phyloP scores from a whole-genome alignment of 176 grass and related monocot genomes.

The Aegilops umbellulata region DNA sequence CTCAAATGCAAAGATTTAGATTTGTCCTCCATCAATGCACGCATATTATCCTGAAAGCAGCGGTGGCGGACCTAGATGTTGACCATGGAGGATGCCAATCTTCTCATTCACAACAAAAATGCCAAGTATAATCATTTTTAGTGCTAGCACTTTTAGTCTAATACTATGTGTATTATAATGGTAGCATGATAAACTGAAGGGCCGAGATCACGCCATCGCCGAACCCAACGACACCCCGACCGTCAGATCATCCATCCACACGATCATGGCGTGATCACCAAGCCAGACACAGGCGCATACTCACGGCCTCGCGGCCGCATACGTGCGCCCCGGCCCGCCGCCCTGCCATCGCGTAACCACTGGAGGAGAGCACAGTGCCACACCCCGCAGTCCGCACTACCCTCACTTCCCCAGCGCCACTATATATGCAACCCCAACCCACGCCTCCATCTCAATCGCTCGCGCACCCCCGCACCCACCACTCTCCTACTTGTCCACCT shows the following conservation, averaged over 20 bases:
- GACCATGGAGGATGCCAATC: too few relatives aligned
- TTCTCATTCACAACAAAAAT: too few relatives aligned
- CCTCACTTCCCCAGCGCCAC: not conserved
- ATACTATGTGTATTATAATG: too few relatives aligned
- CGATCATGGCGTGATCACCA: slow-evolving; percentile 24
- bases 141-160: too few relatives aligned
- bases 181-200: not conserved
- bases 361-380: slow-evolving; percentile 4
- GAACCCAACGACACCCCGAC: not conserved
- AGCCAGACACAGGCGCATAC: not conserved
- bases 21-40: not conserved
- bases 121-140: too few relatives aligned
- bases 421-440: slow-evolving; percentile 37
- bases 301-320: not conserved
- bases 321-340: not conserved
- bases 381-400: not conserved
- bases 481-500: slow-evolving; percentile 44
- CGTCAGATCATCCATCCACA: slow-evolving; percentile 15
- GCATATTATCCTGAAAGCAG: not conserved
- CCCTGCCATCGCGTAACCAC: not conserved
- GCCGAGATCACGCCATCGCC: not conserved
- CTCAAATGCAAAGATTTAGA: not conserved
- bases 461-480: slow-evolving; percentile 40
- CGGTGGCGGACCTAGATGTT: too few relatives aligned
- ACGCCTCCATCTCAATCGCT: slow-evolving; percentile 21